phyloP scores from a whole-genome alignment of 139 green algal genomes.

The Chlamydomonas schloesseri region DNA sequence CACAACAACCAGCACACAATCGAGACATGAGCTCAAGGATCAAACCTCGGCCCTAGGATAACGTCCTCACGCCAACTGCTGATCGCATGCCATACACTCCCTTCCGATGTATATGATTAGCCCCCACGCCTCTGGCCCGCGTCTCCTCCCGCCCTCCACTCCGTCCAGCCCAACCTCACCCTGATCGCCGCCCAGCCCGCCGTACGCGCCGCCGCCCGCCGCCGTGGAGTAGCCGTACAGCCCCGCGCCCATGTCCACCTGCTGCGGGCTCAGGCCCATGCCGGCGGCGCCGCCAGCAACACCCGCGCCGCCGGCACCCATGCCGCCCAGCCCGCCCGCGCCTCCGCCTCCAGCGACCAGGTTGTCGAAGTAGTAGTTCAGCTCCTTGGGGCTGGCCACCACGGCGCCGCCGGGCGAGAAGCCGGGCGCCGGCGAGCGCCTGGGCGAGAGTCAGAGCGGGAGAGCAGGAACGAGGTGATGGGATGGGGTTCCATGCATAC shows the following conservation, averaged over 20 bases:
- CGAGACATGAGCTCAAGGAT: no score
- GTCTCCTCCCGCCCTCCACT: no score
- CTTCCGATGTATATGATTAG: no score
- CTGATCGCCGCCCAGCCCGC: neutral
- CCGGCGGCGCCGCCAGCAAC: neutral
- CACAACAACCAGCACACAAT: no score
- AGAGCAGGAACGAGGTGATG: no score
- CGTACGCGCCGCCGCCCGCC: neutral
- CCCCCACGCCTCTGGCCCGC: no score
- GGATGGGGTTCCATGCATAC: no score
- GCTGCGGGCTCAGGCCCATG: neutral
- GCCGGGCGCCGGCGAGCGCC: slow-evolving; percentile 11
- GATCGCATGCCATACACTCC: no score
- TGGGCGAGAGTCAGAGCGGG: neutral
- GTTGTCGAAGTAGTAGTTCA: slow-evolving; percentile 47
- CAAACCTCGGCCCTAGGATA: no score
- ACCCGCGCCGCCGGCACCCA: neutral
- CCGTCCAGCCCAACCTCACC: no score
- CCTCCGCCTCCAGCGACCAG: slow-evolving; percentile 23
- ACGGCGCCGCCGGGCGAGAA: slow-evolving; percentile 28
- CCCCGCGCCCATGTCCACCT: neutral
- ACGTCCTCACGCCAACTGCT: no score
- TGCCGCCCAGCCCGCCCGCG: neutral
- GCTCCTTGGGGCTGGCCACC: slow-evolving; percentile 59
- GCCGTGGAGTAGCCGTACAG: neutral